Evolutionary conservation across 352 stramenopile genomes (phyloP).

Genomic region (Phytopythium boreale): DNA sequence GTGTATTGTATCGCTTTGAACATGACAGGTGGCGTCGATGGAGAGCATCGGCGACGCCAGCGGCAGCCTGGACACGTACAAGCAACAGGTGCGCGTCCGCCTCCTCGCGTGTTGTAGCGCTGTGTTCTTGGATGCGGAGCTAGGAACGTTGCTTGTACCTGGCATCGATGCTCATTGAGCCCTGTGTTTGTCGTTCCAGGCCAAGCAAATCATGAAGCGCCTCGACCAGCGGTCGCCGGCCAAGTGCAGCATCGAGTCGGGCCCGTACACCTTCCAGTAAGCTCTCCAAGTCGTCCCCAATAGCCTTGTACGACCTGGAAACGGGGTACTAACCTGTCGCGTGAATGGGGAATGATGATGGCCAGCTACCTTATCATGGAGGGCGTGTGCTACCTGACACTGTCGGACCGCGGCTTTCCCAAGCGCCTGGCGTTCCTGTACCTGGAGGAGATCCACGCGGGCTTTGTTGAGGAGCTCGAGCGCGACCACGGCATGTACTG

Average conservation of each 20-base stretch:
- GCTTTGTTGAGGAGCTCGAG: conserved; percentile 94
- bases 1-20: too few species aligned
- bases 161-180: too few species aligned
- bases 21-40: conserved; percentile 90
- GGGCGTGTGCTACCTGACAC: conserved; percentile 96
- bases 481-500: conserved; percentile 91
- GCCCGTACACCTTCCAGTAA: conserved; percentile 91
- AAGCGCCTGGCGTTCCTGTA: conserved; percentile 98
- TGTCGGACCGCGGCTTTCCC: conserved; percentile 95
- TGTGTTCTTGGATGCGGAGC: not conserved
- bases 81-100: conserved; percentile 57
- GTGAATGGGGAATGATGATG: not conserved
- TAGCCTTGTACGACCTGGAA: too few species aligned
- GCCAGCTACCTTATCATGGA: conserved; percentile 96
- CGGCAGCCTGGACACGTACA: conserved; percentile 87
- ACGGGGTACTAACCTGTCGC: not conserved
- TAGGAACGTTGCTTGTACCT: too few species aligned
- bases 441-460: conserved; percentile 93
- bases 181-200: conserved; percentile 29
- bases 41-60: conserved; percentile 83
- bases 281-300: conserved; percentile 14
- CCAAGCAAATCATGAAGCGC: conserved; percentile 93
- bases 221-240: conserved; percentile 89
- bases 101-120: not conserved
- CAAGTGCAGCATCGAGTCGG: conserved; percentile 94